Evolutionary conservation across 768 basidiomycete species (phyloP), one percentile per base, ranked within the genome.

Genomic region (Trametes sanguinea): DNA sequence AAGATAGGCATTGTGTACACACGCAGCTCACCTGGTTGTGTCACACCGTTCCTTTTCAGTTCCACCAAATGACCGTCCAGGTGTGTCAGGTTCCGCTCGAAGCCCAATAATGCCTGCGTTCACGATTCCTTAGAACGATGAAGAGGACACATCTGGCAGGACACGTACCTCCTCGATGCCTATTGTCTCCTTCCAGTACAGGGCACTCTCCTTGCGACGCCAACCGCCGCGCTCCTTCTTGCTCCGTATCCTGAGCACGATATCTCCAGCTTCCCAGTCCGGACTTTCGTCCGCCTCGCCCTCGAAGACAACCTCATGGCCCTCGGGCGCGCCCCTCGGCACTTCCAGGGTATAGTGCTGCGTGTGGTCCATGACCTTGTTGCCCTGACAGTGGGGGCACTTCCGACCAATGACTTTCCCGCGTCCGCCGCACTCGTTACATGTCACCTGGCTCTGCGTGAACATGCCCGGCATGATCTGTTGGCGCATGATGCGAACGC

Each of bases 391-490:
- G 65, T 91, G 88, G 2, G 92, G 85, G 69, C 97, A 99, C 47
- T 79, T 76, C 63, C 85, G 85, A 66, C 81, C 84, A 70, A 98
- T 90, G 51, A 88, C 78, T 63, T 83, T 86, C 10, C 95, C 94
- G 43, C 90, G 87, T 2, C 96, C 96, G 50, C 82, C 80, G 71
- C 96, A 98, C 43, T 91, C 86, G 57, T 86, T 87, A 75, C 89
- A 95, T 57, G 89, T 85, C 45, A 83, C 80, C 76, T 95, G 93
- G 11, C 86, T 86, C 74, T 95, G 92, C 0, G 93, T 90, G 69
- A 89, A 92, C 95, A 97, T 97, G 29, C 95, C 95, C 2, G 95
- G 95, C 81, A 96, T 95, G 63, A 99, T 92, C 75, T 95, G 97
- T 71, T 97, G 94, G 57, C 92, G 88, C 51, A 88, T 83, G 27